Base-by-base conservation (phyloP, 2,329 filamentous ascomycete species). In the Talaromyces islandicus region DNA sequence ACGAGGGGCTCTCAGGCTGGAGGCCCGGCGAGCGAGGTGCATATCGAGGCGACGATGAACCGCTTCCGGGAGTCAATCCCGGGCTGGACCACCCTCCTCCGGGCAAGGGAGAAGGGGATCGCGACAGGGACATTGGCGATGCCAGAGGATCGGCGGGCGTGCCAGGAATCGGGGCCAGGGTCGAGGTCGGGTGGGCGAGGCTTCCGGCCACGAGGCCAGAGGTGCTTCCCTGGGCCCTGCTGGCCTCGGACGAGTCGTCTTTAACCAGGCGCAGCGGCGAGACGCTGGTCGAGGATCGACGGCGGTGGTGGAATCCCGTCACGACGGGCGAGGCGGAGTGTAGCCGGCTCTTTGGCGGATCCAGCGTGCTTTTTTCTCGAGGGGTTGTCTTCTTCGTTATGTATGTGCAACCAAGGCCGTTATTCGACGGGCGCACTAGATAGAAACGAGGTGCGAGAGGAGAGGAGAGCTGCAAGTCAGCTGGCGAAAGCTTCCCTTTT, bases 31-130 rank as follows among this genome's bases (percentile, higher is more conserved):
- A 1, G 43, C 48, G 48, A 64, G 64, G 24, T 63, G 64, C 69
- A 76, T 72, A 75, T 76, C 78, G 66, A 21, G 90, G 88, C 71
- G 87, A 91, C 41, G 85, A 85, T 66, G 84, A 83, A 63, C 88
- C 88, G 73, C 88, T 90, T 61, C 85, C 86, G 62, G 89, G 86
- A 70, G 85, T 88, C 71, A 91, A 82, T 64, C 88, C 90, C 59
- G 89, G 91, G 76, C 88, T 94, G 60, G 90, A 86, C 92, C 93
- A 97, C 68, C 92, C 92, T 71, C 91, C 91, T 69, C 89, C 89
- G 63, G 87, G 88, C 64, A 86, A 84, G 63, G 92, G 93, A 59
- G 91, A 96, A 56, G 92, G 91, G 71, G 91, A 95, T 77, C 91
- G 87, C 66, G 92, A 94, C 64, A 93, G 79, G 66, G 90, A 90